phyloP scores from a whole-genome alignment of 345 rosid genomes.

The Noccaea caerulescens region DNA sequence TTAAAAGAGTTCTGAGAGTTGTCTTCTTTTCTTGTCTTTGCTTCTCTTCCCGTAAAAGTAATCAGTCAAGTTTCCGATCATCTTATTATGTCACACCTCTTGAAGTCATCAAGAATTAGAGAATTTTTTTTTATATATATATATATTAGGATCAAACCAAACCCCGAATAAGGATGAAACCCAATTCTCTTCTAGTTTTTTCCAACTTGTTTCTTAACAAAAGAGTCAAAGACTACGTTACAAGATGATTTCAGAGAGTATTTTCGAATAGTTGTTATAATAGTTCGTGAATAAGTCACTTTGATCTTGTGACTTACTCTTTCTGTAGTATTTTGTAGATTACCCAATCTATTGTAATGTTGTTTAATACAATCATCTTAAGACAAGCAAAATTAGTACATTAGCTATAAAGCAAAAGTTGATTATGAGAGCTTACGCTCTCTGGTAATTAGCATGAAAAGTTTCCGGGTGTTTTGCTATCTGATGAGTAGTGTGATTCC shows the following conservation, averaged over 20 bases:
- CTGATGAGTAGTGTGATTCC: neutral
- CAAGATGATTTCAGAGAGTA: conserved; percentile 14
- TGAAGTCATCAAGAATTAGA: conserved; percentile 35
- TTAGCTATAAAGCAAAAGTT: neutral
- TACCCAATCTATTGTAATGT: conserved; percentile 4
- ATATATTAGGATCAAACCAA: conserved; percentile 20
- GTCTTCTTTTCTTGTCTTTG: conserved; percentile 39
- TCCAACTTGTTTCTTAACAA: conserved; percentile 15
- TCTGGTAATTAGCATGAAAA: neutral
- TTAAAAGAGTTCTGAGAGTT: conserved; percentile 41
- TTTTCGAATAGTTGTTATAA: conserved; percentile 1
- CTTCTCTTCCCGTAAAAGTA: conserved; percentile 24
- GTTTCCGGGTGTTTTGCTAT: neutral
- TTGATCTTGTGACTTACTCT: neutral
- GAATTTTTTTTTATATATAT: neutral
- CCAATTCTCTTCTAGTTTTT: neutral
- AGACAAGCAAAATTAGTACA: neutral
- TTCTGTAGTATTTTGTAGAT: neutral
- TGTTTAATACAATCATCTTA: conserved; percentile 2
- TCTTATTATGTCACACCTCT: conserved; percentile 33
- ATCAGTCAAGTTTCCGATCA: conserved; percentile 20
- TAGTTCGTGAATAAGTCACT: conserved; percentile 1
- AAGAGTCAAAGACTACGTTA: conserved; percentile 7
- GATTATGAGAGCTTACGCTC: conserved; percentile 1
- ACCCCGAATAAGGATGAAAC: conserved; percentile 12